Percentiles rank a stretch among this genome's conserved stretches.
Evolutionary conservation across 2,329 filamentous ascomycete genomes (phyloP).

Genomic region (Fusarium sacchari): DNA sequence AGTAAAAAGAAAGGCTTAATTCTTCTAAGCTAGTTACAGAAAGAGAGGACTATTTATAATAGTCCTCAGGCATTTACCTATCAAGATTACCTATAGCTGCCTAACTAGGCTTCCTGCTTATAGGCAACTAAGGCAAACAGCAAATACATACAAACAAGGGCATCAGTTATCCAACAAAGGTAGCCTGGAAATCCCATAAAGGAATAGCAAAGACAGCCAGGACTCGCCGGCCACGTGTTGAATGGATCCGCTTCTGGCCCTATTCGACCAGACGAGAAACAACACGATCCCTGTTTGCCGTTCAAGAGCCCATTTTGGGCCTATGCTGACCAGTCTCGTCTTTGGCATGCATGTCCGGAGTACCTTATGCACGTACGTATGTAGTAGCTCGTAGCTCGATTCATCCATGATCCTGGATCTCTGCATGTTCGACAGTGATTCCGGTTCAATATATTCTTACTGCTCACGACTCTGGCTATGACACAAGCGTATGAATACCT

Average conservation of each 20-base stretch:
- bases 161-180: background rate
- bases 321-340: constrained; percentile 23
- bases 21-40: too few relatives aligned
- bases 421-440: constrained; percentile 8
- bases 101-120: too few relatives aligned
- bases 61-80: too few relatives aligned
- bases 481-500: background rate
- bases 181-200: constrained; percentile 7
- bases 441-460: constrained; percentile 19
- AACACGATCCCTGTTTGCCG: constrained; percentile 23
- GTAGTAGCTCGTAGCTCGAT: constrained; percentile 2
- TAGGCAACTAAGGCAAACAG: too few relatives aligned
- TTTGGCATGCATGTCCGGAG: constrained; percentile 5
- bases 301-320: constrained; percentile 28
- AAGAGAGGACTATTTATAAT: too few relatives aligned
- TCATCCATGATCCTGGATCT: constrained; percentile 15
- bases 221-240: constrained; percentile 41
- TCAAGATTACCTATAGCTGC: too few relatives aligned
- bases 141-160: too few relatives aligned
- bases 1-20: too few relatives aligned
- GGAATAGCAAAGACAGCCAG: constrained; percentile 24
- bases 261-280: constrained; percentile 39
- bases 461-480: background rate
- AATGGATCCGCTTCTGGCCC: constrained; percentile 39
- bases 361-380: background rate